These are phyloP conservation scores for Ettlia oleoabundans DNA, from an alignment of 139 green algal genomes.

Conservation along the genomic window DNA sequence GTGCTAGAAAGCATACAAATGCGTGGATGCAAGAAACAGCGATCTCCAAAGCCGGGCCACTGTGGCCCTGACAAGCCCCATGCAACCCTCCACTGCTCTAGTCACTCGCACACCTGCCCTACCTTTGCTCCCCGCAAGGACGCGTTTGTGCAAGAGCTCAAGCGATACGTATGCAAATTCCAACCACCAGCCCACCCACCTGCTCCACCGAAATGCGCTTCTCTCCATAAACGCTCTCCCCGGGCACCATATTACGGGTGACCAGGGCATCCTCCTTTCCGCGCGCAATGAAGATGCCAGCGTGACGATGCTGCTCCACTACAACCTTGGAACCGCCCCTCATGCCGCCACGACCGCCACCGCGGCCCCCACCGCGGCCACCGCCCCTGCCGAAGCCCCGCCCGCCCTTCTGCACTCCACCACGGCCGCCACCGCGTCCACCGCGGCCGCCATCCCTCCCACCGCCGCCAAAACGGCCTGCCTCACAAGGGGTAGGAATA, in stretches of 20 bases:
- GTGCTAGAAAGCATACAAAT: too few relatives aligned
- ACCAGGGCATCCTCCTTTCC: slow-evolving; percentile 92
- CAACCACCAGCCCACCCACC: too few relatives aligned
- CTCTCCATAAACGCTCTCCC: slow-evolving; percentile 98
- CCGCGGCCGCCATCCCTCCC: slow-evolving; percentile 32
- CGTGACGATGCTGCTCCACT: slow-evolving; percentile 95
- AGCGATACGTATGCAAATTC: too few relatives aligned
- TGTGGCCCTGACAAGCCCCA: too few relatives aligned
- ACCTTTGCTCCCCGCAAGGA: too few relatives aligned
- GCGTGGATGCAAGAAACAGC: too few relatives aligned
- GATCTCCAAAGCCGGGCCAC: too few relatives aligned
- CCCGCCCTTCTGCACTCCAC: slow-evolving; percentile 39
- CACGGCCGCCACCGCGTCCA: slow-evolving; percentile 40
- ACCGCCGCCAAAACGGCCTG: slow-evolving; percentile 15
- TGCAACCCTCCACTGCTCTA: too few relatives aligned
- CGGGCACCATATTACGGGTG: slow-evolving; percentile 96
- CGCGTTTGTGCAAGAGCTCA: too few relatives aligned
- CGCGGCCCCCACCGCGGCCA: slow-evolving; percentile 28
- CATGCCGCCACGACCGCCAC: slow-evolving; percentile 84
- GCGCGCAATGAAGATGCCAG: slow-evolving; percentile 97
- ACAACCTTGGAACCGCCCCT: slow-evolving; percentile 78
- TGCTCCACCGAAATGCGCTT: slow-evolving; percentile 96
- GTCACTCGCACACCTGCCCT: too few relatives aligned
- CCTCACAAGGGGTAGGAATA: too few relatives aligned
- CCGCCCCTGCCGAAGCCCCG: slow-evolving; percentile 53